Base-by-base conservation (phyloP, 257 asterid species). In the Petunia secreta region DNA sequence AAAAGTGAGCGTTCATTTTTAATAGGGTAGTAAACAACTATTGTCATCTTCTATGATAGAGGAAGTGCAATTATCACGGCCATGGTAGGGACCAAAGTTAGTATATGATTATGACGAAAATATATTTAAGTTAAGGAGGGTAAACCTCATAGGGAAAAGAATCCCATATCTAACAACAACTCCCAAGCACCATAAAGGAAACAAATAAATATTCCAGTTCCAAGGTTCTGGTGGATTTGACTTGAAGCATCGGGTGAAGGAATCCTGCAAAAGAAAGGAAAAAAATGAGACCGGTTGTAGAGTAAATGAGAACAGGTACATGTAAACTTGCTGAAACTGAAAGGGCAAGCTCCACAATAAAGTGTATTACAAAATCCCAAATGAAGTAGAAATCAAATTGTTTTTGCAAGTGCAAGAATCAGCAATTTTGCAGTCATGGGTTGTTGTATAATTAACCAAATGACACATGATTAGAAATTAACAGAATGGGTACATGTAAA, bases 101-200 rank as follows among this genome's bases (percentile, higher is more conserved):
- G 62, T 25, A 25, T 2, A 5, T 71, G 62, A 48, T 50, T 71
- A 48, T 58, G 36, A 82, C 52, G 64, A 36, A 59, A 44, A 41
- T 13, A 1, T 25, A 53, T 54, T 69, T 38, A 65, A 50, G 74
- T 2, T 16, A 58, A 79, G 69, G 75, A 66, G 54, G 11, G 80
- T 75, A 79, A 36, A 95, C 98, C 99, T 91, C 74, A 82, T 60
- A 71, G 99, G 99, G 84, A 96, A 96, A 84, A 96, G 95, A 77
- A 94, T 4, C 39, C 92, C 91, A 86, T 96, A 96, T 92, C 99
- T 87, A 84, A 94, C 92, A 54, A 91, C 84, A 58, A 92, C 98
- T 75, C 99, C 99, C 85, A 92, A 80, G 83, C 99, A 96, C 99
- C 99, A 94, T 83, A 96, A 82, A 53, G 99, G 99, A 84, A 96